These are phyloP conservation scores for Areca catechu DNA, from an alignment of 176 grass and related monocot genomes.

Conservation along the genomic window DNA sequence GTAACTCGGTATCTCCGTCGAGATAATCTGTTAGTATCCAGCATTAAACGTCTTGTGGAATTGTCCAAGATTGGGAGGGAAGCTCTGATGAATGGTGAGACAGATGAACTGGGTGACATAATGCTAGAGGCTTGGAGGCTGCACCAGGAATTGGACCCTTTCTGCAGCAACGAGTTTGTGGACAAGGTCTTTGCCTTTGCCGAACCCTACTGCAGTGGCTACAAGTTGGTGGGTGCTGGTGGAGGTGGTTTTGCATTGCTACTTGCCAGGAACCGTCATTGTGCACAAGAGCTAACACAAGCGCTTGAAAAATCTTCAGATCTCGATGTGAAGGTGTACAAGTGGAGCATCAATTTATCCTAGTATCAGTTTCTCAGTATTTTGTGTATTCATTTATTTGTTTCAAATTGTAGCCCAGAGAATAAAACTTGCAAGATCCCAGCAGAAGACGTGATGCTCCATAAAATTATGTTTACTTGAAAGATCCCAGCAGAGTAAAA, in stretches of 20 bases:
- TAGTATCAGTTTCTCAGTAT: no score
- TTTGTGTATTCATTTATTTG: no score
- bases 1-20: constrained; percentile 60
- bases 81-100: constrained; percentile 60
- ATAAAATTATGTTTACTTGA: no score
- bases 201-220: constrained; percentile 70
- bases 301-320: constrained; percentile 29
- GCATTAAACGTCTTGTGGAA: constrained; percentile 70
- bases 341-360: constrained; percentile 38
- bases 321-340: constrained; percentile 59
- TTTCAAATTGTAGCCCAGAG: no score
- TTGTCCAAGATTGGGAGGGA: constrained; percentile 69
- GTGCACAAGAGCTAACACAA: constrained; percentile 28
- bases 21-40: constrained; percentile 71
- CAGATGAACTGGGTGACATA: constrained; percentile 61
- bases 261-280: constrained; percentile 37
- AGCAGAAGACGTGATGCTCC: no score
- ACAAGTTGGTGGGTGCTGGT: constrained; percentile 85
- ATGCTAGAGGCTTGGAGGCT: constrained; percentile 79
- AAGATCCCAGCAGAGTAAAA: no score
- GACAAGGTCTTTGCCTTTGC: constrained; percentile 71
- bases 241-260: constrained; percentile 74
- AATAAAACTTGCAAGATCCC: no score
- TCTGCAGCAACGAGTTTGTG: constrained; percentile 76
- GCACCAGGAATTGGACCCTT: constrained; percentile 83